Conservation (phyloP, 257 asterid species). For the Przewalskia tangutica region DNA sequence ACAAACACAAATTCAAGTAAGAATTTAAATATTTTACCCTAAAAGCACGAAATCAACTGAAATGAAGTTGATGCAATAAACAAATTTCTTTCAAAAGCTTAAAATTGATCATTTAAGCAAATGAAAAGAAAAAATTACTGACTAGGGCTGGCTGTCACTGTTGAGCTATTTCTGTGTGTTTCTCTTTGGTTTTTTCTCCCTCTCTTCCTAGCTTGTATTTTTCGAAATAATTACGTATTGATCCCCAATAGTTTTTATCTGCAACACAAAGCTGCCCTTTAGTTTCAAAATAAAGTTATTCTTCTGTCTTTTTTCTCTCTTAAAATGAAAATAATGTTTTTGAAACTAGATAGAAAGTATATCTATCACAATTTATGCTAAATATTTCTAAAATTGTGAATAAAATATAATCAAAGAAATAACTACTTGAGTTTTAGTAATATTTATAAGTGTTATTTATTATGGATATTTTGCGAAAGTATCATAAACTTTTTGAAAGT, state of each 20-base stretch:
- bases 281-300: not conserved
- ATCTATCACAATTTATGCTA: too few relatives aligned
- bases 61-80: not conserved
- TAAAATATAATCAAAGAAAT: not conserved
- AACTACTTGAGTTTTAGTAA: not conserved
- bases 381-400: not conserved
- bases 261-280: not conserved
- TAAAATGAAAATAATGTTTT: too few relatives aligned
- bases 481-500: too few relatives aligned
- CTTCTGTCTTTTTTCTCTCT: not conserved
- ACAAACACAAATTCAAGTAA: not conserved
- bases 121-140: not conserved
- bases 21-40: not conserved
- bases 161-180: not conserved
- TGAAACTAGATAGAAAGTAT: too few relatives aligned
- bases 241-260: not conserved
- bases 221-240: not conserved
- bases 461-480: too few relatives aligned
- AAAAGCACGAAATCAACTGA: not conserved
- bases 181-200: not conserved
- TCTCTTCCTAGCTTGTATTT: not conserved
- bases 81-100: not conserved
- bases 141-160: not conserved
- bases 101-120: not conserved
- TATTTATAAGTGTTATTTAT: not conserved